Conservation (phyloP, 148 eudicot genomes). For the Silene uniflora region DNA sequence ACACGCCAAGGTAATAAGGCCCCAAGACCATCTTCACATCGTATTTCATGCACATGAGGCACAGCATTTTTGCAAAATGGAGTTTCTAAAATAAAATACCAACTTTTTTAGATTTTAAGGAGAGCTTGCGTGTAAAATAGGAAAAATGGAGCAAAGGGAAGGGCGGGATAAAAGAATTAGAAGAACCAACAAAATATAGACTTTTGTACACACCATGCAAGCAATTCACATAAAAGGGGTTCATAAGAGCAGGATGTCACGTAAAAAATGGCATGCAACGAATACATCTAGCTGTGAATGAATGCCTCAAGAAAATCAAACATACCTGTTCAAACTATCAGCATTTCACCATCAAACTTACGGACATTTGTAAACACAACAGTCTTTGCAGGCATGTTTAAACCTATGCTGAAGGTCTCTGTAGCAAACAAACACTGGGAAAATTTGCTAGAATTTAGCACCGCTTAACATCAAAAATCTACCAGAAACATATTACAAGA, state of each 20-base stretch:
- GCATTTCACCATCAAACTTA: slow-evolving; percentile 94
- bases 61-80: too few species aligned
- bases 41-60: neutral
- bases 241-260: neutral
- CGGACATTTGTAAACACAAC: slow-evolving; percentile 98
- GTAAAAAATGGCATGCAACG: neutral
- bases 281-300: neutral
- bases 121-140: too few species aligned
- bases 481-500: neutral
- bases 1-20: neutral
- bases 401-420: slow-evolving; percentile 97
- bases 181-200: neutral
- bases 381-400: slow-evolving; percentile 99
- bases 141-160: neutral
- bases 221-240: neutral
- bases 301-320: too few species aligned
- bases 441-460: slow-evolving; percentile 27
- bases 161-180: neutral
- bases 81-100: too few species aligned
- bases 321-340: slow-evolving; percentile 90
- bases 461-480: slow-evolving; percentile 1
- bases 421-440: slow-evolving; percentile 96
- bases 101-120: too few species aligned
- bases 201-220: neutral
- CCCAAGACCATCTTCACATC: neutral